Percentiles rank a stretch among this genome's conserved stretches.
phyloP scores from a whole-genome alignment of 148 eudicot species.

The Vaccinium macrocarpon region DNA sequence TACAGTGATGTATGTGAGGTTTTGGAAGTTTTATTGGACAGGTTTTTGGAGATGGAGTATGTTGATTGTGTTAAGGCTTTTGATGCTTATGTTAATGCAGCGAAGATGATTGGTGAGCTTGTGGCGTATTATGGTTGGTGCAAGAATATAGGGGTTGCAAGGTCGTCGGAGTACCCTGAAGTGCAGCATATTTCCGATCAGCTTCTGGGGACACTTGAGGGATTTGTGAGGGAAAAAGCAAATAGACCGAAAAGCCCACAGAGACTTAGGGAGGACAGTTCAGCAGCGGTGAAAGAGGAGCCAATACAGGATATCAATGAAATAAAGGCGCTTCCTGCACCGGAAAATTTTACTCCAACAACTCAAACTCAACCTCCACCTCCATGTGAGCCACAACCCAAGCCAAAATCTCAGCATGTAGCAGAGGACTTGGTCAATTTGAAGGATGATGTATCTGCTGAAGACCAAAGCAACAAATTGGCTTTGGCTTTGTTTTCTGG shows the following conservation, averaged over 20 bases:
- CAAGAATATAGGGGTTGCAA: slow-evolving; percentile 47
- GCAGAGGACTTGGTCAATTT: slow-evolving; percentile 55
- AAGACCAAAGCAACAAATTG: slow-evolving; percentile 64
- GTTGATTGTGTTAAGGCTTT: slow-evolving; percentile 44
- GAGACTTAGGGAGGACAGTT: slow-evolving; percentile 17
- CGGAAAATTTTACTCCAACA: slow-evolving; percentile 28
- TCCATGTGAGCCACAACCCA: slow-evolving; percentile 42
- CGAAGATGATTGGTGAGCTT: slow-evolving; percentile 57
- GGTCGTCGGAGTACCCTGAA: slow-evolving; percentile 47
- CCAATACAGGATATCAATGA: slow-evolving; percentile 42
- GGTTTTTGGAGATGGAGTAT: slow-evolving; percentile 50
- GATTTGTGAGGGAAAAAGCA: slow-evolving; percentile 43
- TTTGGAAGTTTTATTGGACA: slow-evolving; percentile 37
- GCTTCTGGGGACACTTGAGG: slow-evolving; percentile 43
- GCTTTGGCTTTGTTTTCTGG: slow-evolving; percentile 78
- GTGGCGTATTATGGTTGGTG: slow-evolving; percentile 47
- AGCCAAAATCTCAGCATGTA: slow-evolving; percentile 38
- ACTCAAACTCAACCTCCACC: slow-evolving; percentile 27
- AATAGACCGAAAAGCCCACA: slow-evolving; percentile 18
- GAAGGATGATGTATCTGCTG: slow-evolving; percentile 56
- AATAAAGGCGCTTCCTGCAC: slow-evolving; percentile 59
- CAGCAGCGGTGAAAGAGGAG: slow-evolving; percentile 17
- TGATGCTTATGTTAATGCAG: slow-evolving; percentile 47
- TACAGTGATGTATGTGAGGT: slow-evolving; percentile 58
- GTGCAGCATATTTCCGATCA: slow-evolving; percentile 48